Conservation (phyloP, 2,329 filamentous ascomycete genomes). For the Xylariaceae sp. region DNA sequence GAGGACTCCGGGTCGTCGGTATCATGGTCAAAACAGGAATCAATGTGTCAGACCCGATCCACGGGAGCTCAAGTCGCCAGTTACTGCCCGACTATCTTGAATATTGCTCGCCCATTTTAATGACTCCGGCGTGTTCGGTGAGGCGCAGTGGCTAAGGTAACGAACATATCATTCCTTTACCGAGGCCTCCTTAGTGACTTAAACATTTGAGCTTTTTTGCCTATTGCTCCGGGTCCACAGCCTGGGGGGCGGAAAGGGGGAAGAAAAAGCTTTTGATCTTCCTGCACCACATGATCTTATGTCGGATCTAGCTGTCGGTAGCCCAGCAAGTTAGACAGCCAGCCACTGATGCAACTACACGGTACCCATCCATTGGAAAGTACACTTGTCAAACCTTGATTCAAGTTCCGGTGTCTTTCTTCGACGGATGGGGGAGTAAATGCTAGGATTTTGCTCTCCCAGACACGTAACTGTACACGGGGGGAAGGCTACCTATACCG, state of each 20-base stretch:
- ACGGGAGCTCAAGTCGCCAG: neutral
- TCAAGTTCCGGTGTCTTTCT: slow-evolving; percentile 7
- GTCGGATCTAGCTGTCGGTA: slow-evolving; percentile 9
- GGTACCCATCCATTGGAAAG: slow-evolving; percentile 1
- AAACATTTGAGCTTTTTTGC: too few relatives aligned
- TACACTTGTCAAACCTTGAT: slow-evolving; percentile 15
- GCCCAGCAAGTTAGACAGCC: slow-evolving; percentile 3
- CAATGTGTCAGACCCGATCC: neutral
- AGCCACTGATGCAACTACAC: slow-evolving; percentile 11
- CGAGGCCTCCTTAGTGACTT: too few relatives aligned
- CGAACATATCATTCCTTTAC: neutral
- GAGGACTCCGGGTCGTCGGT: neutral
- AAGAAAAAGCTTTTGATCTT: neutral
- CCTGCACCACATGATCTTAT: neutral
- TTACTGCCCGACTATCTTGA: neutral
- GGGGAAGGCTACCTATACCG: neutral
- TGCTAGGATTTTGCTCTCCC: neutral
- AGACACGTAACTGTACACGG: neutral
- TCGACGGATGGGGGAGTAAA: slow-evolving; percentile 6
- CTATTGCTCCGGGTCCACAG: neutral
- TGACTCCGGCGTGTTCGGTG: neutral
- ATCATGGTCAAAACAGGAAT: neutral
- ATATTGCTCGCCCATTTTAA: neutral
- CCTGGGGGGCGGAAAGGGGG: neutral
- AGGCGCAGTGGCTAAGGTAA: neutral